phyloP scores from a whole-genome alignment of 495 filamentous ascomycete genomes.

The Talaromyces adpressus region DNA sequence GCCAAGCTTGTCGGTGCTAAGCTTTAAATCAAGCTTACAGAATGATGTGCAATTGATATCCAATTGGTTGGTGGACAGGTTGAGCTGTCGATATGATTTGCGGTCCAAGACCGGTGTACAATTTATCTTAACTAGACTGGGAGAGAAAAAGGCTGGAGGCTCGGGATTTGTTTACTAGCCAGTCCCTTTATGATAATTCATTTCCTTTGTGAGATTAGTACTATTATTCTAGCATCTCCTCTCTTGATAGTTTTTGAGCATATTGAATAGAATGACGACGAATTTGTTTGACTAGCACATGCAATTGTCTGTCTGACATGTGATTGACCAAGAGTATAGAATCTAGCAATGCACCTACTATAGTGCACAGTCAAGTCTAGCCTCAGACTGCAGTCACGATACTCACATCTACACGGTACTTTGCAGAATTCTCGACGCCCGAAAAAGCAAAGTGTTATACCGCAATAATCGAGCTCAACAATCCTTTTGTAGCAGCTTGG shows the following conservation, averaged over 20 bases:
- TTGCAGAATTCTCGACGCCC: neutral
- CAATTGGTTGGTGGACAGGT: neutral
- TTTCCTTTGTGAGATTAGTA: slow-evolving; percentile 15
- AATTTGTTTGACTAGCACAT: neutral
- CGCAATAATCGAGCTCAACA: neutral
- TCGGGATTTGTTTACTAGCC: slow-evolving; percentile 29
- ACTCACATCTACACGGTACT: neutral
- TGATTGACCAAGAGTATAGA: neutral
- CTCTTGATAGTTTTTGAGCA: neutral
- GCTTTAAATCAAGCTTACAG: slow-evolving; percentile 52
- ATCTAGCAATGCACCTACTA: too few relatives aligned
- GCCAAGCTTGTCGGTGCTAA: slow-evolving; percentile 87
- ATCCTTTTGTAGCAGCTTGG: neutral
- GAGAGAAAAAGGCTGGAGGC: slow-evolving; percentile 11
- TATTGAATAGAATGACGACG: neutral
- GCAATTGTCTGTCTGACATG: neutral
- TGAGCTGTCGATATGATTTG: neutral
- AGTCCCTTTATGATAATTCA: slow-evolving; percentile 39
- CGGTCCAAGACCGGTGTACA: slow-evolving; percentile 1
- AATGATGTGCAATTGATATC: neutral
- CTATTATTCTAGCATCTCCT: neutral
- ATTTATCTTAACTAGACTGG: slow-evolving; percentile 27
- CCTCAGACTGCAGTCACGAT: neutral
- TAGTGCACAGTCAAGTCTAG: too few relatives aligned
- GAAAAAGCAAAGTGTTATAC: neutral